Evolutionary conservation across 306 rosid species (phyloP).

Genomic region (Lagenaria siceraria): DNA sequence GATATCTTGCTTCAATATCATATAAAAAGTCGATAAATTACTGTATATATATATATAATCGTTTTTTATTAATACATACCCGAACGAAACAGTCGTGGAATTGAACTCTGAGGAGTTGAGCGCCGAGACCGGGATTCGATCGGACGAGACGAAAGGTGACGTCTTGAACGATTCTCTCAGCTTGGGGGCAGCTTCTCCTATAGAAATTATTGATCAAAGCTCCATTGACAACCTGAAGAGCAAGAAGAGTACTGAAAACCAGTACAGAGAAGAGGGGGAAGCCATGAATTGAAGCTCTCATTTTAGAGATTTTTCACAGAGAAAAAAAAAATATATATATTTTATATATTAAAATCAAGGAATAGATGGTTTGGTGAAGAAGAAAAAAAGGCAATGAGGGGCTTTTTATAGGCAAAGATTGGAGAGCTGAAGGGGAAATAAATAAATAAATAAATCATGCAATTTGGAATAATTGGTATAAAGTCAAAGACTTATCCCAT

Average conservation of each 20-base stretch:
- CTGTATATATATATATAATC: too few species aligned
- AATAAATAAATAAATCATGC: neutral
- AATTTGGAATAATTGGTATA: neutral
- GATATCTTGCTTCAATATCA: too few species aligned
- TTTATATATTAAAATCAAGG: too few species aligned
- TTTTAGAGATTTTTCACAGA: neutral
- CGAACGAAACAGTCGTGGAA: slow-evolving; percentile 36
- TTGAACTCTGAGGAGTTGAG: slow-evolving; percentile 29
- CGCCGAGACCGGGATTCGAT: slow-evolving; percentile 7
- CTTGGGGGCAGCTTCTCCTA: slow-evolving; percentile 9
- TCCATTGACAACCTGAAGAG: neutral
- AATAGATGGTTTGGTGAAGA: neutral
- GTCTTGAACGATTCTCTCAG: slow-evolving; percentile 6
- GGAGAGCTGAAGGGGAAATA: neutral
- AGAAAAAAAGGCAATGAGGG: neutral
- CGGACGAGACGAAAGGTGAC: slow-evolving; percentile 10
- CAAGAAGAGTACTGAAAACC: slow-evolving; percentile 7
- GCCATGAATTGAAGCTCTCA: neutral
- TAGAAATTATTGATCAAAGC: slow-evolving; percentile 8
- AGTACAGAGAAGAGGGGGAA: neutral
- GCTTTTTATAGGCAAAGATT: neutral
- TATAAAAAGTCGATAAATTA: too few species aligned
- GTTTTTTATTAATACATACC: slow-evolving; percentile 4
- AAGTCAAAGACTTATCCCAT: slow-evolving; percentile 5
- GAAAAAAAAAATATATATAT: neutral